A percentile compares a stretch with the other conserved stretches of the same genome.
Evolutionary conservation across 2,329 filamentous ascomycete species (phyloP).

Genomic region (Paramyrothecium roridum): DNA sequence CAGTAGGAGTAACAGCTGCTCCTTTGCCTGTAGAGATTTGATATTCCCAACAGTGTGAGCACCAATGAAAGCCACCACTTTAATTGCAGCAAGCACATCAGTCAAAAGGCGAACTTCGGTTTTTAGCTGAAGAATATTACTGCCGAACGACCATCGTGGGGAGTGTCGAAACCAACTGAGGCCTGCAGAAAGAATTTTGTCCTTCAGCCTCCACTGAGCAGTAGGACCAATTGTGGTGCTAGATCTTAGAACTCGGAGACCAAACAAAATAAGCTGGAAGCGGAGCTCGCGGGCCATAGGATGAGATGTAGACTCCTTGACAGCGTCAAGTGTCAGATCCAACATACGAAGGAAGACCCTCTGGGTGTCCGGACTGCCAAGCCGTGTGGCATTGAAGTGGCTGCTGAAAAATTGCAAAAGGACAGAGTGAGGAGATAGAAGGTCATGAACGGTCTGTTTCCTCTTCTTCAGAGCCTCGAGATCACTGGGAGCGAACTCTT

Average conservation of each 20-base stretch:
- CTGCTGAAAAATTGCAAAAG: constrained; percentile 87
- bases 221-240: constrained; percentile 62
- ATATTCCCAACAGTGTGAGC: constrained; percentile 48
- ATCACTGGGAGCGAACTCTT: constrained; percentile 92
- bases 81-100: constrained; percentile 69
- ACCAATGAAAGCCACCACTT: constrained; percentile 60
- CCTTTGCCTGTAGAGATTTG: constrained; percentile 71
- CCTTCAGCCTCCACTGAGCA: constrained; percentile 79
- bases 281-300: constrained; percentile 90
- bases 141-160: constrained; percentile 92
- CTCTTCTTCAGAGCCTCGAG: constrained; percentile 69
- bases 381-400: constrained; percentile 89
- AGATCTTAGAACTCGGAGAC: constrained; percentile 71
- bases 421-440: constrained; percentile 82
- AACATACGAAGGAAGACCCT: constrained; percentile 79
- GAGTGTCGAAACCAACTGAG: constrained; percentile 84
- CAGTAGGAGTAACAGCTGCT: constrained; percentile 76
- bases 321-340: constrained; percentile 70
- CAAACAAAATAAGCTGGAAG: constrained; percentile 83
- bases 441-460: constrained; percentile 75
- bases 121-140: constrained; percentile 89
- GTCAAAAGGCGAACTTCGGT: constrained; percentile 81
- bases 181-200: constrained; percentile 81
- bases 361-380: constrained; percentile 79
- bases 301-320: constrained; percentile 70